Evolutionary conservation across 148 eudicot species (phyloP).

Genomic region (Nepenthes mirabilis): DNA sequence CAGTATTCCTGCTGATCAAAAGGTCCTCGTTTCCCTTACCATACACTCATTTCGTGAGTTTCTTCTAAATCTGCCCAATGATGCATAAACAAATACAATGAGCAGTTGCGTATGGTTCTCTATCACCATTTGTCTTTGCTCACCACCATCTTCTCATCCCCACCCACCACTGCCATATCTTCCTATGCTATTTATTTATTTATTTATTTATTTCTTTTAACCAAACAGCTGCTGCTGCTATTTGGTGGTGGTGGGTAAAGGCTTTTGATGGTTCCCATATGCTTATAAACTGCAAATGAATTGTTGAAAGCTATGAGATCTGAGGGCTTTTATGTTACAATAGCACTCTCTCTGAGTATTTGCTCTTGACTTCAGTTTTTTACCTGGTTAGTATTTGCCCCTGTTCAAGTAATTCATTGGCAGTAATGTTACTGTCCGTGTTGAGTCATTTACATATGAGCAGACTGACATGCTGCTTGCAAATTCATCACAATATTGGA

Average conservation of each 20-base stretch:
- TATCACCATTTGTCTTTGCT: constrained; percentile 11
- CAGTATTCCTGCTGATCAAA: neutral
- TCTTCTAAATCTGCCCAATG: constrained; percentile 14
- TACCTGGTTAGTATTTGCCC: too few relatives aligned
- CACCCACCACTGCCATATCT: neutral
- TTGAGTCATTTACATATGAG: too few relatives aligned
- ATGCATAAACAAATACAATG: constrained; percentile 21
- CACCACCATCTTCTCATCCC: constrained; percentile 1
- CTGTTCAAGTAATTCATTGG: too few relatives aligned
- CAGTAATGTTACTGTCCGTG: too few relatives aligned
- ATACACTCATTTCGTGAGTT: neutral
- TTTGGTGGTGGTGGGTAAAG: neutral
- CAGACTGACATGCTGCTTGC: too few relatives aligned
- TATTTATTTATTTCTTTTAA: neutral
- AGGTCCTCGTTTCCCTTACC: neutral
- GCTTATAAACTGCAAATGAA: constrained; percentile 6
- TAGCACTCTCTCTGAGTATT: too few relatives aligned
- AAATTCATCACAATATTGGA: too few relatives aligned
- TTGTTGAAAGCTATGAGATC: constrained; percentile 9
- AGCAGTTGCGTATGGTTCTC: constrained; percentile 18
- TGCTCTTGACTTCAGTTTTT: too few relatives aligned
- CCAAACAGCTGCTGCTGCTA: neutral
- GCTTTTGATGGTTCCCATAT: constrained; percentile 2
- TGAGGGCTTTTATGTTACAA: constrained; percentile 6
- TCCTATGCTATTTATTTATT: neutral